Evolutionary conservation across 2,329 filamentous ascomycete genomes (phyloP).

Genomic region (Botrytis squamosa): DNA sequence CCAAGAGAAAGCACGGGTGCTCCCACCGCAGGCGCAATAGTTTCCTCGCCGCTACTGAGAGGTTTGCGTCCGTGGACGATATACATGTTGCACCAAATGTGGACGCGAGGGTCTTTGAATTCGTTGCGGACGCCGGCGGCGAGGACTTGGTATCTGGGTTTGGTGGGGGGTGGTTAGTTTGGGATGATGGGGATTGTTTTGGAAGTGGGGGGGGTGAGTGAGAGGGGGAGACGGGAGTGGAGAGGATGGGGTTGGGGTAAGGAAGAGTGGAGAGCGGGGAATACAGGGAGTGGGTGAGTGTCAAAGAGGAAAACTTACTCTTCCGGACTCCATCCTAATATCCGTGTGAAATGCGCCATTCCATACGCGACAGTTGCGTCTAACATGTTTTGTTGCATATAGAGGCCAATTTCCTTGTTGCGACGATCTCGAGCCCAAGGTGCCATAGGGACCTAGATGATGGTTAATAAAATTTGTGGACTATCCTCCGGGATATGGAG

Average conservation of each 20-base stretch:
- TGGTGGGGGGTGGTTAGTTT: not conserved
- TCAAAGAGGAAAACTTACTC: slow-evolving; percentile 22
- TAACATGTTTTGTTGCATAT: slow-evolving; percentile 32
- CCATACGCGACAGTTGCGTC: slow-evolving; percentile 25
- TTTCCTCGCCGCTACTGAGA: not conserved
- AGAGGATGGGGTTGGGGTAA: not conserved
- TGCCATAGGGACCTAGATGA: slow-evolving; percentile 23
- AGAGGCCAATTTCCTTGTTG: slow-evolving; percentile 36
- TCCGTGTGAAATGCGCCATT: slow-evolving; percentile 31
- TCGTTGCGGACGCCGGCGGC: slow-evolving; percentile 15
- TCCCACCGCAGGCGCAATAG: not conserved
- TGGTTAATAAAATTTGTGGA: not conserved
- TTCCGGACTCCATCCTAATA: slow-evolving; percentile 33
- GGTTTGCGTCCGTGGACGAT: slow-evolving; percentile 3
- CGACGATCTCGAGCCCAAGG: slow-evolving; percentile 44
- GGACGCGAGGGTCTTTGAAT: slow-evolving; percentile 5
- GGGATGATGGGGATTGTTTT: not conserved
- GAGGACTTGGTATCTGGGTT: slow-evolving; percentile 16
- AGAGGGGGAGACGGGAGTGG: not conserved
- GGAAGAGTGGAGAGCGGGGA: not conserved
- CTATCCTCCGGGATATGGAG: not conserved
- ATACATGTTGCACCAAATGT: slow-evolving; percentile 15
- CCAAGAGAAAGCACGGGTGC: not conserved
- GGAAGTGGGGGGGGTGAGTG: not conserved
- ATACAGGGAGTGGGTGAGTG: not conserved